These are phyloP conservation scores for Penium margaritaceum DNA, from an alignment of 139 green algal genomes.

Conservation along the genomic window DNA sequence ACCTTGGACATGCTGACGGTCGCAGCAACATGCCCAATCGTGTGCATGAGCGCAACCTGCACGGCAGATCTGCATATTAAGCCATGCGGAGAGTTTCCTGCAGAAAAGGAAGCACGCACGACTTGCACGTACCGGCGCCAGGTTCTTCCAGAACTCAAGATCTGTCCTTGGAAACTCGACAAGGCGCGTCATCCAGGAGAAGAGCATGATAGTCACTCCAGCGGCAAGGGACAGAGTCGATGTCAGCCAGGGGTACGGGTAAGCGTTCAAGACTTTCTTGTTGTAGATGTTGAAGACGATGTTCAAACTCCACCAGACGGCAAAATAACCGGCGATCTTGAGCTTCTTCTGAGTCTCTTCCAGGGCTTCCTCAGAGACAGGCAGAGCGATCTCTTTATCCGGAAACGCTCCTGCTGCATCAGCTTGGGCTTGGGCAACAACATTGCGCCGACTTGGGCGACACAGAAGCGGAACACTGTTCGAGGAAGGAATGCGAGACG, in stretches of 20 bases:
- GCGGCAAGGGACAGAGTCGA: slow-evolving; percentile 38
- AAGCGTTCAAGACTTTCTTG: slow-evolving; percentile 46
- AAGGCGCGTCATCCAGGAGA: slow-evolving; percentile 26
- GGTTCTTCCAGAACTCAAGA: slow-evolving; percentile 32
- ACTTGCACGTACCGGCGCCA: slow-evolving; percentile 27
- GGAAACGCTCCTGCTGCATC: not conserved
- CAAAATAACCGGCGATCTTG: slow-evolving; percentile 72
- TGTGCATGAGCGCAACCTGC: slow-evolving; percentile 66
- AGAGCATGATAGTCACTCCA: slow-evolving; percentile 34
- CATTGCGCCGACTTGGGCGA: not conserved
- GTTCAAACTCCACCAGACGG: slow-evolving; percentile 83
- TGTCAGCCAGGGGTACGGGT: slow-evolving; percentile 43
- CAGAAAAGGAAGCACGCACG: no score
- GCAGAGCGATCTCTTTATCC: not conserved
- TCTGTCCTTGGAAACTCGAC: slow-evolving; percentile 20
- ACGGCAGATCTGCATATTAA: no score
- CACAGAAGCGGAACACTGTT: no score
- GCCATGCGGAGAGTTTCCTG: no score
- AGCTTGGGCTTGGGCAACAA: slow-evolving; percentile 7
- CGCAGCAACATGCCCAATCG: slow-evolving; percentile 88
- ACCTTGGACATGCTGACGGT: slow-evolving; percentile 94
- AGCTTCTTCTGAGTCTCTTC: slow-evolving; percentile 19
- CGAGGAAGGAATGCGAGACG: no score
- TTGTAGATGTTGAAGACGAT: slow-evolving; percentile 93
- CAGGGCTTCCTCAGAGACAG: slow-evolving; percentile 15